phyloP scores from a whole-genome alignment of 768 basidiomycete species.

The Candolleomyces aberdarensis region DNA sequence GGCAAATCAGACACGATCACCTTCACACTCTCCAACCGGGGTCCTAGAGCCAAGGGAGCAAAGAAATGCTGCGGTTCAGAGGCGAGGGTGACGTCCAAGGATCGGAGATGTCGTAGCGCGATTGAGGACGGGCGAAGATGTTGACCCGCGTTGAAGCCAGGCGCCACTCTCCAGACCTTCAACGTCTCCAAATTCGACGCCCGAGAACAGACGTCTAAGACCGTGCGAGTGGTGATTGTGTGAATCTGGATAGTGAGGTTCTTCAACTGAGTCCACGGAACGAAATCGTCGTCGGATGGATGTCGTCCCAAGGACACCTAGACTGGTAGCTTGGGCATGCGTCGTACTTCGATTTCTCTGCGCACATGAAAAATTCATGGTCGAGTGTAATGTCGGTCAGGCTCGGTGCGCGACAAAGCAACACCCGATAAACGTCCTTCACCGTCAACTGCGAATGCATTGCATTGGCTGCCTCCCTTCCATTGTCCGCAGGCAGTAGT shows the following conservation, averaged over 20 bases:
- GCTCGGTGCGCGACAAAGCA: neutral
- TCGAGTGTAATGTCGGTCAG: neutral
- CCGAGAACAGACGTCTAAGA: neutral
- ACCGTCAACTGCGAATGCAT: neutral
- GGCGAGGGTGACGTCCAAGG: neutral
- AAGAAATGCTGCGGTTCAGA: neutral
- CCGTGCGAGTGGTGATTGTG: neutral
- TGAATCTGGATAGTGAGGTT: neutral
- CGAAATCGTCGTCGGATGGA: neutral
- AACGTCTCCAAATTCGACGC: neutral
- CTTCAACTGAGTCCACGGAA: conserved; percentile 6
- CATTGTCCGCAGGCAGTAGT: neutral
- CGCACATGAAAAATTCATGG: neutral
- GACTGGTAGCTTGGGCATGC: neutral
- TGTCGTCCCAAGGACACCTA: neutral
- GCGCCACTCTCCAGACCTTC: conserved; percentile 1
- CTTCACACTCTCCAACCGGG: neutral
- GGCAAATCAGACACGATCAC: neutral
- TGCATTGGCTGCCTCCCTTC: neutral
- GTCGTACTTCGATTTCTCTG: neutral
- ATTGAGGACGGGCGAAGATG: neutral
- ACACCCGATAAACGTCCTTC: neutral
- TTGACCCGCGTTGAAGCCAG: neutral
- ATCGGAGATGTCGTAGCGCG: neutral
- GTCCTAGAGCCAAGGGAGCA: neutral